These are phyloP conservation scores for Prunus fruticosa DNA, from an alignment of 306 rosid genomes.

Conservation along the genomic window DNA sequence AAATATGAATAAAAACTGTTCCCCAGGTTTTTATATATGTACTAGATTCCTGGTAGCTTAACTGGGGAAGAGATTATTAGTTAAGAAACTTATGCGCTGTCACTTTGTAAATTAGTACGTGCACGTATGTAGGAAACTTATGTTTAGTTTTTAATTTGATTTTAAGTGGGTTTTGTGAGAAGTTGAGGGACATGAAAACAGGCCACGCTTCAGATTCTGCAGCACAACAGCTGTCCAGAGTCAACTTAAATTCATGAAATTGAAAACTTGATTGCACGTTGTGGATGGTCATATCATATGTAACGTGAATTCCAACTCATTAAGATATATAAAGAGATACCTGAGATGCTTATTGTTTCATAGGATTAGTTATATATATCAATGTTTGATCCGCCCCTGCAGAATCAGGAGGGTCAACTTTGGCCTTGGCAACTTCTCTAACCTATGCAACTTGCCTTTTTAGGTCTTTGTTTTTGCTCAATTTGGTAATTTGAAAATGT, in stretches of 20 bases:
- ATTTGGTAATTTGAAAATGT: neutral
- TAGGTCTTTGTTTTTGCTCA: neutral
- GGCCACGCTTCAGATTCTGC: neutral
- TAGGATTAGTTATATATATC: neutral
- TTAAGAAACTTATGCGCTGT: neutral
- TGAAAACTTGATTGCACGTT: slow-evolving; percentile 1
- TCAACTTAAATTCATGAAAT: neutral
- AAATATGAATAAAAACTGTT: neutral
- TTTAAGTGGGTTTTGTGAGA: neutral
- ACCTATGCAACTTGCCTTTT: neutral
- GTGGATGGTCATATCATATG: neutral
- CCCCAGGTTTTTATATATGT: neutral
- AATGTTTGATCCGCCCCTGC: neutral
- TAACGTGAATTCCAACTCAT: slow-evolving; percentile 22
- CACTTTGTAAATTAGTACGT: neutral
- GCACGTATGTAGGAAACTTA: too few relatives aligned
- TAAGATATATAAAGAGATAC: neutral
- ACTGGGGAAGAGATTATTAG: neutral
- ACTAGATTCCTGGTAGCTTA: neutral
- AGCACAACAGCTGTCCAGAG: neutral
- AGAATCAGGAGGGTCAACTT: neutral
- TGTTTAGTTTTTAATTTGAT: neutral
- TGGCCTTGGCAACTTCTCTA: neutral
- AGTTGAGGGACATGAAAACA: neutral
- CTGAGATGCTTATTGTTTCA: neutral